A percentile compares a stretch with the other conserved stretches of the same genome.
Conservation (phyloP, 129 eudicot species). For the Lactuca saligna region DNA sequence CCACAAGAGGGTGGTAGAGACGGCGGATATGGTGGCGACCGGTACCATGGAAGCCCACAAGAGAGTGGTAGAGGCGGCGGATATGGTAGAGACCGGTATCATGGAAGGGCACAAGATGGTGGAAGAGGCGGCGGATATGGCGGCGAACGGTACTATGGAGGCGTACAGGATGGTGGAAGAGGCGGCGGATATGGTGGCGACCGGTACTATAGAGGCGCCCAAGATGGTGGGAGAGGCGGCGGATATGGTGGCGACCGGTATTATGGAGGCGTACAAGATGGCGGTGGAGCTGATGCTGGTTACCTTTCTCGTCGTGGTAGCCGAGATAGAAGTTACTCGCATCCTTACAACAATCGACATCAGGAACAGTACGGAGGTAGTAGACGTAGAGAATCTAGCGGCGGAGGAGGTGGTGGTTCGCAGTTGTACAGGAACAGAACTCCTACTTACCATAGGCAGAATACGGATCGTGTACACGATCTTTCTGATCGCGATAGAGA, state of each 20-base stretch:
- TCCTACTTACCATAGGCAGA: conserved; percentile 16
- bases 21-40: conserved; percentile 13
- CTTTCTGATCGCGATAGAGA: background rate
- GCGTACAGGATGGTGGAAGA: background rate
- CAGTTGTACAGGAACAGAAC: background rate
- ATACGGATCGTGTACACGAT: conserved; percentile 10
- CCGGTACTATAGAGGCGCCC: background rate
- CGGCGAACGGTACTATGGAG: conserved; percentile 1
- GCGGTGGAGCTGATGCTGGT: background rate
- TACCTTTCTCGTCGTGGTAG: conserved; percentile 7
- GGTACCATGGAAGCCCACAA: background rate
- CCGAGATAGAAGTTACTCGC: background rate
- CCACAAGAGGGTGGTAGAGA: background rate
- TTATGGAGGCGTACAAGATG: background rate
- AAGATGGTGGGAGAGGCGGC: background rate
- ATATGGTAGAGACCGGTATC: conserved; percentile 13
- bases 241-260: background rate
- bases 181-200: background rate
- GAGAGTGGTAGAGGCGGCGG: background rate
- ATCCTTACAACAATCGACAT: conserved; percentile 10
- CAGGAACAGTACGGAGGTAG: conserved; percentile 14
- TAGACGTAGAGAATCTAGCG: conserved; percentile 14
- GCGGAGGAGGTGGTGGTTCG: background rate
- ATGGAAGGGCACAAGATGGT: background rate
- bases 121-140: background rate